Evolutionary conservation across 305 asterid genomes (phyloP).

Genomic region (Euphrasia arctica): DNA sequence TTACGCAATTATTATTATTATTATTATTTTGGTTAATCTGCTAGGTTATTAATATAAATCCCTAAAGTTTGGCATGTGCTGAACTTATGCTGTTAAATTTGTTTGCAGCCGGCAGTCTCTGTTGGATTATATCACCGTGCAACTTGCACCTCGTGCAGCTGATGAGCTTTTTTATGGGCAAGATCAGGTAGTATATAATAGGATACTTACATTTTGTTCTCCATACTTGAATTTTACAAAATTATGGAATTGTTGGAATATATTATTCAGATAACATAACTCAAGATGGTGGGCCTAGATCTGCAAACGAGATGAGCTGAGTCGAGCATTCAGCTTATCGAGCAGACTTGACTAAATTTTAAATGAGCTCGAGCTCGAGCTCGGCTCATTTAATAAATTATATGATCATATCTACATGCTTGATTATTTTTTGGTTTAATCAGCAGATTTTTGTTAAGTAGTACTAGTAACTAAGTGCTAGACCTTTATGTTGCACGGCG

Average conservation of each 20-base stretch:
- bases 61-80: slow-evolving; percentile 6
- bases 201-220: slow-evolving; percentile 8
- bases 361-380: too few species aligned
- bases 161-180: slow-evolving; percentile 92
- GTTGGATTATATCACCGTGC: slow-evolving; percentile 91
- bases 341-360: too few species aligned
- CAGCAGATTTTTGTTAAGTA: not conserved
- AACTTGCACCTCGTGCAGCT: slow-evolving; percentile 97
- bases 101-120: slow-evolving; percentile 81
- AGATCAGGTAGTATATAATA: slow-evolving; percentile 53
- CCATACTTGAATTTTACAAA: slow-evolving; percentile 5
- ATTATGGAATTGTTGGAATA: slow-evolving; percentile 14
- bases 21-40: not conserved
- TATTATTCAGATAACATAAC: slow-evolving; percentile 2
- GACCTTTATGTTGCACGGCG: not conserved
- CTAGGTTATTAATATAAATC: not conserved
- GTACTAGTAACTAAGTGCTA: not conserved
- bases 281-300: not conserved
- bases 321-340: too few species aligned
- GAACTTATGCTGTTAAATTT: slow-evolving; percentile 10
- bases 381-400: too few species aligned
- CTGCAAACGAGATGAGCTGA: too few species aligned
- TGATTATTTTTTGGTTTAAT: not conserved
- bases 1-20: not conserved
- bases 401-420: too few species aligned